phyloP scores from a whole-genome alignment of 1,139 yeast genomes.

The Yamadazyma spencermartinsiae region DNA sequence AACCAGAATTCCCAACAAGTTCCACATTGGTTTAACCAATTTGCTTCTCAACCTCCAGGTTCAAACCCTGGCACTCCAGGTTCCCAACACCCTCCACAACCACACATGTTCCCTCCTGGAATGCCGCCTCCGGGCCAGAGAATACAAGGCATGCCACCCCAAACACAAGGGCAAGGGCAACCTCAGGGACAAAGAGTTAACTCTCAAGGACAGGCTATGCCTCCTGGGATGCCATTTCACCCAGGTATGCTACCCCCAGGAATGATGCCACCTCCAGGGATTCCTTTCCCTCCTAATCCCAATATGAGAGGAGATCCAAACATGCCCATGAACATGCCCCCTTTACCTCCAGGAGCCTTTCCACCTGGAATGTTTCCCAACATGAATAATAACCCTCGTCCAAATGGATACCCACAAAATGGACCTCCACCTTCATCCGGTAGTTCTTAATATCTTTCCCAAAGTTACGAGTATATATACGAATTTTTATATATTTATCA shows the following conservation, averaged over 20 bases:
- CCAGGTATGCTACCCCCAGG: conserved; percentile 21
- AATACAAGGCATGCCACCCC: conserved; percentile 1
- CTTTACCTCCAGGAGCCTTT: conserved; percentile 12
- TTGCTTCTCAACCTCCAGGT: conserved; percentile 8
- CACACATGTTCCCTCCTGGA: conserved; percentile 8
- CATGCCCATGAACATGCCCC: conserved; percentile 10
- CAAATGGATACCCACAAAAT: conserved; percentile 1
- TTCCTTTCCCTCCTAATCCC: conserved; percentile 30
- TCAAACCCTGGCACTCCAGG: conserved; percentile 7
- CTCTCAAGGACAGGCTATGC: conserved; percentile 19
- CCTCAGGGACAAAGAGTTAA: not conserved
- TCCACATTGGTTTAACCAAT: conserved; percentile 18
- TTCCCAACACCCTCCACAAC: conserved; percentile 16
- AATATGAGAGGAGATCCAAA: conserved; percentile 25
- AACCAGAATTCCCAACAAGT: conserved; percentile 8
- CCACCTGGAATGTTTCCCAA: conserved; percentile 10
- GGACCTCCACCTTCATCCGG: not conserved
- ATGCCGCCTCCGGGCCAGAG: too few relatives aligned
- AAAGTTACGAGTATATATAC: conserved; percentile 1
- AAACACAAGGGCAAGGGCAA: too few relatives aligned
- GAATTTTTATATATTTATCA: conserved; percentile 1
- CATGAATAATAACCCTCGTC: conserved; percentile 1
- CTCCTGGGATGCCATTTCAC: conserved; percentile 31
- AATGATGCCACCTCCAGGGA: conserved; percentile 25
- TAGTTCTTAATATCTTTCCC: not conserved